Conservation (phyloP, 129 eudicot species). For the Flaveria ramosissima region DNA sequence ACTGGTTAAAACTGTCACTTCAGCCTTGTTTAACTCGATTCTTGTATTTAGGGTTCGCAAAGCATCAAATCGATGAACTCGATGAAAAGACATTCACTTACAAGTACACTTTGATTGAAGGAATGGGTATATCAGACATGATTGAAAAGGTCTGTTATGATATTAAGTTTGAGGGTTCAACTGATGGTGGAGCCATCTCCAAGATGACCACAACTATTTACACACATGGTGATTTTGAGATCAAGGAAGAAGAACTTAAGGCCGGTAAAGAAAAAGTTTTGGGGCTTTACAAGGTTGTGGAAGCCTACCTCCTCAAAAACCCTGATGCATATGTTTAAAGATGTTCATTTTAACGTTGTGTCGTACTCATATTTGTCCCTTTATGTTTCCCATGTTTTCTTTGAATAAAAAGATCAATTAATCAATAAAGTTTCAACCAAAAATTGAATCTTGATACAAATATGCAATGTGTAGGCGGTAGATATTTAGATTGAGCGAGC, state of each 20-base stretch:
- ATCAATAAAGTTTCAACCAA: no score
- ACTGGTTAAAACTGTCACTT: no score
- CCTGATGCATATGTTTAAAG: slow-evolving; percentile 42
- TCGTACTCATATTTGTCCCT: neutral
- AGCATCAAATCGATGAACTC: neutral
- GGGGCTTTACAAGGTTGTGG: slow-evolving; percentile 46
- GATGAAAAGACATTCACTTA: neutral
- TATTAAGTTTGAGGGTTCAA: slow-evolving; percentile 1
- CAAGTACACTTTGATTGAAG: slow-evolving; percentile 10
- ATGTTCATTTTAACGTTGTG: slow-evolving; percentile 8
- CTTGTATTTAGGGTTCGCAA: neutral
- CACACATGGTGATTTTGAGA: neutral
- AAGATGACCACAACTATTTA: slow-evolving; percentile 5
- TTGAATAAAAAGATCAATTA: no score
- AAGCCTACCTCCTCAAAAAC: slow-evolving; percentile 42
- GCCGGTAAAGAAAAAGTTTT: slow-evolving; percentile 39
- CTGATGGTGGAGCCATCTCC: neutral
- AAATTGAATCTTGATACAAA: no score
- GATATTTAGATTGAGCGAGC: no score
- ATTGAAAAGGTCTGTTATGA: neutral
- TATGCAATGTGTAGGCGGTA: no score
- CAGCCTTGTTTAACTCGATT: neutral
- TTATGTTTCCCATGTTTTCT: no score
- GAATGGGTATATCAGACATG: neutral
- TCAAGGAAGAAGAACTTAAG: slow-evolving; percentile 8